Conservation (phyloP, 2,329 filamentous ascomycete genomes). For the Pseudocercospora crystallina region DNA sequence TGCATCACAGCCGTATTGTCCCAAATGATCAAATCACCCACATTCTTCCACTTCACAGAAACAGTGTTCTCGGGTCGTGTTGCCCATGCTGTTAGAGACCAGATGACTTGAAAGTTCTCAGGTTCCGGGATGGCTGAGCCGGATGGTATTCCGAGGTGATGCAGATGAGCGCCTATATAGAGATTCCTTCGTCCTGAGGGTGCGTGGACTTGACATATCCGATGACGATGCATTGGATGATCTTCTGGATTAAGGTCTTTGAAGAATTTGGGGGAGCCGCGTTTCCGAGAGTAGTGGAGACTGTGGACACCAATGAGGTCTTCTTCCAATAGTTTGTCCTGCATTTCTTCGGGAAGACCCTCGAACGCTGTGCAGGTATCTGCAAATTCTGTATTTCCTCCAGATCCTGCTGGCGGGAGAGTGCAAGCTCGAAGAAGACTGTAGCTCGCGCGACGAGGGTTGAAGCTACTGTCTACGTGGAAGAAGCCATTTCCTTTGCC, state of each 20-base stretch:
- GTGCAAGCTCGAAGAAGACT: not conserved
- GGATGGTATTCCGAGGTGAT: constrained; percentile 36
- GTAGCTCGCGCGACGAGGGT: not conserved
- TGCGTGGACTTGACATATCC: constrained; percentile 53
- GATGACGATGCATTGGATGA: constrained; percentile 44
- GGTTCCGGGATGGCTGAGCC: constrained; percentile 13
- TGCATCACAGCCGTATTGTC: constrained; percentile 61
- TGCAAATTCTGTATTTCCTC: not conserved
- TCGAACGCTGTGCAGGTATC: not conserved
- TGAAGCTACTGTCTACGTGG: not conserved
- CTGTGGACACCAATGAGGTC: not conserved
- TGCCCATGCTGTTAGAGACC: constrained; percentile 45
- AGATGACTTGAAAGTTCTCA: constrained; percentile 37
- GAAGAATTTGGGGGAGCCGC: not conserved
- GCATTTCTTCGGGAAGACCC: not conserved
- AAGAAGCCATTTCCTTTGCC: constrained; percentile 1
- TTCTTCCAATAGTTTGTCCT: not conserved
- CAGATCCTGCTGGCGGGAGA: not conserved
- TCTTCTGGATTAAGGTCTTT: constrained; percentile 42
- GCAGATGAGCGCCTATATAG: constrained; percentile 52
- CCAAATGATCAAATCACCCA: constrained; percentile 58
- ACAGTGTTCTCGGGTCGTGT: constrained; percentile 49
- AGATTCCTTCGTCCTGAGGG: constrained; percentile 51
- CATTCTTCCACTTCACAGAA: constrained; percentile 48
- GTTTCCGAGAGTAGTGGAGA: not conserved